Evolutionary conservation across 2,329 filamentous ascomycete genomes (phyloP).

Genomic region (Chrysoporthe austroafricana): DNA sequence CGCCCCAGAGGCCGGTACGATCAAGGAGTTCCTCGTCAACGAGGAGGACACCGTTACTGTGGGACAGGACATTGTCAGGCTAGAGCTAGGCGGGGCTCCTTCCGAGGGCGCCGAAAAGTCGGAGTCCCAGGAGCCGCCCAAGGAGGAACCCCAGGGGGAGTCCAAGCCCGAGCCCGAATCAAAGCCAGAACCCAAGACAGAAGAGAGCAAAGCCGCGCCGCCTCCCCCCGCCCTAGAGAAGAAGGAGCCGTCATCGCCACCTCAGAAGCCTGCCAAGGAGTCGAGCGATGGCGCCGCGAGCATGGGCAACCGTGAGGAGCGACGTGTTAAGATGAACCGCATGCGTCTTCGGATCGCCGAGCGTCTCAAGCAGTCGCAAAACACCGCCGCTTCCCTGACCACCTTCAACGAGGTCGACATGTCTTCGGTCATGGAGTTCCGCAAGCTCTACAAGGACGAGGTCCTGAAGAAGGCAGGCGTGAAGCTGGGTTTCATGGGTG

Average conservation of each 20-base stretch:
- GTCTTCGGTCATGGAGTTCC: constrained; percentile 96
- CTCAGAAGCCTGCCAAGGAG: constrained; percentile 40
- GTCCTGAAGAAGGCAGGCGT: constrained; percentile 94
- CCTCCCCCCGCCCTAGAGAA: constrained; percentile 35
- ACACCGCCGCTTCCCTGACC: constrained; percentile 94
- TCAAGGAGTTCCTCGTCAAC: constrained; percentile 88
- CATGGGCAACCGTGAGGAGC: constrained; percentile 81
- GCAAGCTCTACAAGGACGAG: constrained; percentile 96
- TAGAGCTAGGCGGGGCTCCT: constrained; percentile 76
- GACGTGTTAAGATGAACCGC: constrained; percentile 98
- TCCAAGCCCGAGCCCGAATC: constrained; percentile 39
- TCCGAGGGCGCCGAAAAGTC: constrained; percentile 59
- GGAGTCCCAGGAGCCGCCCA: constrained; percentile 63
- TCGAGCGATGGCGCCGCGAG: constrained; percentile 44
- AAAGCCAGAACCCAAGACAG: constrained; percentile 38
- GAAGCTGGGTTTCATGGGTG: constrained; percentile 99
- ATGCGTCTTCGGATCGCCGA: constrained; percentile 98
- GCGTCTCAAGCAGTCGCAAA: constrained; percentile 98
- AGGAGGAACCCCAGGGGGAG: constrained; percentile 42
- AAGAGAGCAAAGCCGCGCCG: constrained; percentile 41
- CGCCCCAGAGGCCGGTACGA: constrained; percentile 84
- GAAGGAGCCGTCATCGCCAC: constrained; percentile 34
- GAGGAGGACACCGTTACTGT: constrained; percentile 96
- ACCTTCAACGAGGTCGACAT: constrained; percentile 99
- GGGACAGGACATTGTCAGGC: constrained; percentile 84